These are phyloP conservation scores for Fusarium keratoplasticum DNA, from an alignment of 2,329 filamentous ascomycete genomes.

Conservation along the genomic window DNA sequence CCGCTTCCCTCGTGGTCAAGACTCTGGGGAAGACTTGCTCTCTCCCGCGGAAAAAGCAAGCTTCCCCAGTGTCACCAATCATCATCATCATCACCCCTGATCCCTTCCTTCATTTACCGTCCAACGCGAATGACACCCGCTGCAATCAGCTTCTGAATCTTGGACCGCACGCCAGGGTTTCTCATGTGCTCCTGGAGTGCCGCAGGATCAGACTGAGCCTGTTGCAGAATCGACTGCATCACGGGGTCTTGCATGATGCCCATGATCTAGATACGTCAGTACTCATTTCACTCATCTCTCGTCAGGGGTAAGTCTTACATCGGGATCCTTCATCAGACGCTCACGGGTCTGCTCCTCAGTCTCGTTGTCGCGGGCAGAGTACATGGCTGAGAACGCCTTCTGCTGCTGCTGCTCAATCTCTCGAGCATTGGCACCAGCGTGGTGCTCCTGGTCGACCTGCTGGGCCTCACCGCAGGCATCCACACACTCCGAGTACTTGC, in stretches of 20 bases:
- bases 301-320: constrained; percentile 68
- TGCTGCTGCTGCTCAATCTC: constrained; percentile 96
- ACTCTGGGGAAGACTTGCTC: constrained; percentile 28
- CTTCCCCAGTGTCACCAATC: constrained; percentile 19
- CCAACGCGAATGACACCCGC: constrained; percentile 91
- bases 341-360: constrained; percentile 95
- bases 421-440: constrained; percentile 80
- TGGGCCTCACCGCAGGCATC: constrained; percentile 88
- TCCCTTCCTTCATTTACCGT: constrained; percentile 43
- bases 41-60: constrained; percentile 22
- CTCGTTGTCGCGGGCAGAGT: constrained; percentile 90
- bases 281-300: constrained; percentile 8
- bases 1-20: constrained; percentile 17
- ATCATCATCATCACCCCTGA: constrained; percentile 9
- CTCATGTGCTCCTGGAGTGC: constrained; percentile 97
- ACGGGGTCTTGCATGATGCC: constrained; percentile 92
- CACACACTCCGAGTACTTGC: constrained; percentile 95
- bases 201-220: constrained; percentile 92
- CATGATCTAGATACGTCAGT: constrained; percentile 73
- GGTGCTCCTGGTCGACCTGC: constrained; percentile 76
- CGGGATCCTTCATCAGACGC: constrained; percentile 88
- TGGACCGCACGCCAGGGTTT: constrained; percentile 84
- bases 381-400: constrained; percentile 92
- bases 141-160: constrained; percentile 94
- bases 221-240: constrained; percentile 97